A percentile compares a stretch with the other conserved stretches of the same genome.
Conservation (phyloP, 2,329 filamentous ascomycete species). For the Karstenula rhodostoma region DNA sequence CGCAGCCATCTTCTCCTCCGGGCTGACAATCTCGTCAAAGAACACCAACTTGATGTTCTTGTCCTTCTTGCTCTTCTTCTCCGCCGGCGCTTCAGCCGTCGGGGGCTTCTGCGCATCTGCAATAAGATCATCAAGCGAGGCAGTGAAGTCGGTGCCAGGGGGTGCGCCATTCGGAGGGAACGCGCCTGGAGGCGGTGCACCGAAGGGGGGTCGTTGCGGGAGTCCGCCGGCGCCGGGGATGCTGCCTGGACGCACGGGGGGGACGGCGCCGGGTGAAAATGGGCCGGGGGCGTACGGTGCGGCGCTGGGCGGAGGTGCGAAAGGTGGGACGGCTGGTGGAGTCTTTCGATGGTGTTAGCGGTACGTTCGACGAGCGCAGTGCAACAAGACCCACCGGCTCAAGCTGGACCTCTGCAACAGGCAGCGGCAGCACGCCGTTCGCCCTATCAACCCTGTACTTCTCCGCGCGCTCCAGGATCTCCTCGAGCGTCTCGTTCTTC, state of each 20-base stretch:
- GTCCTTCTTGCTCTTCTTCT: conserved; percentile 71
- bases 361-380: background rate
- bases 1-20: conserved; percentile 87
- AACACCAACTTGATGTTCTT: conserved; percentile 74
- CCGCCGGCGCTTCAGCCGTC: conserved; percentile 40
- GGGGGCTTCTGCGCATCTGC: conserved; percentile 57
- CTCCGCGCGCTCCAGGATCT: conserved; percentile 82
- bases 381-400: conserved; percentile 48
- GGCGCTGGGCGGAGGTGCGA: conserved; percentile 22
- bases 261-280: conserved; percentile 13
- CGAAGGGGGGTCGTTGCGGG: conserved; percentile 51
- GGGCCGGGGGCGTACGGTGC: conserved; percentile 40
- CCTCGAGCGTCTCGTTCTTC: conserved; percentile 74
- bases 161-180: conserved; percentile 20
- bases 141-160: conserved; percentile 30
- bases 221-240: conserved; percentile 38
- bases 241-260: conserved; percentile 41
- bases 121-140: conserved; percentile 62
- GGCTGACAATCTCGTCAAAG: conserved; percentile 78
- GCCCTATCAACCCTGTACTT: conserved; percentile 39
- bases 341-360: conserved; percentile 28
- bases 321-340: conserved; percentile 31
- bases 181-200: conserved; percentile 29
- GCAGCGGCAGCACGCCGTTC: conserved; percentile 51
- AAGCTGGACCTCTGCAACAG: conserved; percentile 59